phyloP scores from a whole-genome alignment of 441 rosid species.

The Isatis lusitanica region DNA sequence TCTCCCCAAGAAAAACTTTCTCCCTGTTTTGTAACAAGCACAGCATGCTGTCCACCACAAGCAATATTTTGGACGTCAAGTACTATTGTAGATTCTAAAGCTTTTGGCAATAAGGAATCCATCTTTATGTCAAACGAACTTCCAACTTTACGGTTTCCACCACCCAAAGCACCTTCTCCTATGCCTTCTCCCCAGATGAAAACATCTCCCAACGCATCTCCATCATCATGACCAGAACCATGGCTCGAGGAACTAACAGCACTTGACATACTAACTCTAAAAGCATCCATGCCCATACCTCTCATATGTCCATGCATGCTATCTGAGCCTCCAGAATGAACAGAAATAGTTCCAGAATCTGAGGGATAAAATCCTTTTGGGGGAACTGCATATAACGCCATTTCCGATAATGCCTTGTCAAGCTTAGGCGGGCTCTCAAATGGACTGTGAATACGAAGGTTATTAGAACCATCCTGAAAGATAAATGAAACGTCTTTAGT shows the following conservation, averaged over 20 bases:
- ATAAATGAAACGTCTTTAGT: conserved; percentile 17
- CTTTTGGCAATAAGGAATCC: conserved; percentile 87
- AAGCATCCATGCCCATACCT: conserved; percentile 64
- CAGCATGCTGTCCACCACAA: conserved; percentile 90
- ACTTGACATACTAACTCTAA: conserved; percentile 95
- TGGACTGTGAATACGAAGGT: conserved; percentile 76
- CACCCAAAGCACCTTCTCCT: conserved; percentile 88
- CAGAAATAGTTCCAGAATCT: conserved; percentile 76
- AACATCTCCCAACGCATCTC: conserved; percentile 96
- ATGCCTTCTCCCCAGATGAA: conserved; percentile 94
- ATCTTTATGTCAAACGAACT: conserved; percentile 54
- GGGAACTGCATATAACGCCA: conserved; percentile 66
- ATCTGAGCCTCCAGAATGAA: conserved; percentile 93
- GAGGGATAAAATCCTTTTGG: conserved; percentile 78
- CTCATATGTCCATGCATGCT: conserved; percentile 79
- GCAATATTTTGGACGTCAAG: conserved; percentile 93
- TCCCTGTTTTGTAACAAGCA: conserved; percentile 92
- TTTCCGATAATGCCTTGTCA: conserved; percentile 83
- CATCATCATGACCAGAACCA: conserved; percentile 99
- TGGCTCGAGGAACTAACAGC: conserved; percentile 98
- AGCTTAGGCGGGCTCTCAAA: conserved; percentile 89
- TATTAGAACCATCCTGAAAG: conserved; percentile 74
- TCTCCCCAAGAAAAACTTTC: conserved; percentile 94
- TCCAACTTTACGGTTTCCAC: conserved; percentile 75
- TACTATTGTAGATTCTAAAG: conserved; percentile 90